Conservation (phyloP, 306 rosid genomes). For the Fagus crenata region DNA sequence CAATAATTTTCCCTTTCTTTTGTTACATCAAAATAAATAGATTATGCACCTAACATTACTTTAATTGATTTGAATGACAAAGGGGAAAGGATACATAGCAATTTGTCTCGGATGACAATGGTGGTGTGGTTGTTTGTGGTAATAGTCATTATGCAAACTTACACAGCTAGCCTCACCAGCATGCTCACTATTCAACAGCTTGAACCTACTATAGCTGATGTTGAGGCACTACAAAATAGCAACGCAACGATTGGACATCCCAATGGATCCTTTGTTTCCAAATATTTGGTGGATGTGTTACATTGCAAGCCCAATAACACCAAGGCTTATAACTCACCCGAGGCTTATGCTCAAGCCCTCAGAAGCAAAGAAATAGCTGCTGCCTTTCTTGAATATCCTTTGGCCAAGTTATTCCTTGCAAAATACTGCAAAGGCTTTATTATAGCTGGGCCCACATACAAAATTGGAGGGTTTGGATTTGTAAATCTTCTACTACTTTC, state of each 20-base stretch:
- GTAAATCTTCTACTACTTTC: constrained; percentile 19
- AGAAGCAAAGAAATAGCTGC: constrained; percentile 43
- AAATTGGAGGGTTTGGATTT: constrained; percentile 52
- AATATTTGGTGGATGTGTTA: constrained; percentile 34
- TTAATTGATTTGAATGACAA: neutral
- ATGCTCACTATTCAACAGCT: constrained; percentile 48
- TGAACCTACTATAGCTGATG: constrained; percentile 39
- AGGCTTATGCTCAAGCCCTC: constrained; percentile 41
- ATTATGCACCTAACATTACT: neutral
- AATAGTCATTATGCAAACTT: constrained; percentile 44
- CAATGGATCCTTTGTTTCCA: constrained; percentile 37
- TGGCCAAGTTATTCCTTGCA: constrained; percentile 46
- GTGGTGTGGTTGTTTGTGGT: constrained; percentile 57
- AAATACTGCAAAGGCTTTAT: constrained; percentile 40
- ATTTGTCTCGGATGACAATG: constrained; percentile 47
- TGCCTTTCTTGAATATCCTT: constrained; percentile 44
- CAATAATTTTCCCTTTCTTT: neutral
- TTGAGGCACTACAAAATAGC: constrained; percentile 27
- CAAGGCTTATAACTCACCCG: constrained; percentile 21
- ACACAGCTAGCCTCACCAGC: constrained; percentile 51
- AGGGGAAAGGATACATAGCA: constrained; percentile 43
- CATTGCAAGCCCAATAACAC: constrained; percentile 11
- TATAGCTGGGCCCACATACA: constrained; percentile 37
- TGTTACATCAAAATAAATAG: neutral
- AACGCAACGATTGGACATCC: constrained; percentile 39